phyloP scores from a whole-genome alignment of 805 yeast species.

The Starmerella roubikii region DNA sequence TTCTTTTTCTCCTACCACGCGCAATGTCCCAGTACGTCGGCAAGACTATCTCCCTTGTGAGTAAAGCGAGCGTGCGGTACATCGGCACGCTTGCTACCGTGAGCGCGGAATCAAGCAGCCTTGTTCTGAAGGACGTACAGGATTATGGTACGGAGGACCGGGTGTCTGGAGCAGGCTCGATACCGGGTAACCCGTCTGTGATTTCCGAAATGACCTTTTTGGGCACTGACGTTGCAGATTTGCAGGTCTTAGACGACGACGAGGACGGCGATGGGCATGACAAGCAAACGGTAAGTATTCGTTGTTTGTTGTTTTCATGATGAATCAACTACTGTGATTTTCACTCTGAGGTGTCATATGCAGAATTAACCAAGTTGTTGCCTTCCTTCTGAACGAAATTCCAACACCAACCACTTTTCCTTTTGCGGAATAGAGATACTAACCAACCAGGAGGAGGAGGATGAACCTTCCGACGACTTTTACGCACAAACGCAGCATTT shows the following conservation, averaged over 20 bases:
- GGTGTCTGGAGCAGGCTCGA: slow-evolving; percentile 49
- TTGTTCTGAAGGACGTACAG: slow-evolving; percentile 64
- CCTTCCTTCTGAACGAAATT: slow-evolving; percentile 36
- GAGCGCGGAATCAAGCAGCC: slow-evolving; percentile 82
- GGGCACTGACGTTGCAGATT: slow-evolving; percentile 84
- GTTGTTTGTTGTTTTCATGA: slow-evolving; percentile 14
- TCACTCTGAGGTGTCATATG: slow-evolving; percentile 20
- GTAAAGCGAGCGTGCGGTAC: slow-evolving; percentile 69
- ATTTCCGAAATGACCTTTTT: slow-evolving; percentile 41
- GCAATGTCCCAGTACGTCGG: slow-evolving; percentile 87
- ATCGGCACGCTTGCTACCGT: slow-evolving; percentile 80
- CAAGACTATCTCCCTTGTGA: slow-evolving; percentile 67
- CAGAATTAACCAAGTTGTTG: slow-evolving; percentile 27
- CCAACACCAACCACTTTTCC: too few relatives aligned
- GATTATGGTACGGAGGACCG: slow-evolving; percentile 91
- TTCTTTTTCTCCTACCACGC: too few relatives aligned
- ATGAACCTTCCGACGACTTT: slow-evolving; percentile 22
- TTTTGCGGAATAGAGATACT: too few relatives aligned
- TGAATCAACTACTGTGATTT: slow-evolving; percentile 18
- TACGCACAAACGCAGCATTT: slow-evolving; percentile 12
- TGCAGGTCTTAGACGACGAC: slow-evolving; percentile 62
- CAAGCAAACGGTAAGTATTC: slow-evolving; percentile 18
- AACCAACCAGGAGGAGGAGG: slow-evolving; percentile 15
- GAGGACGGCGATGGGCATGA: neutral
- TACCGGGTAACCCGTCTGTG: slow-evolving; percentile 33